These are phyloP conservation scores for Raddia distichophylla DNA, from an alignment of 176 grass and related monocot genomes.

Conservation along the genomic window DNA sequence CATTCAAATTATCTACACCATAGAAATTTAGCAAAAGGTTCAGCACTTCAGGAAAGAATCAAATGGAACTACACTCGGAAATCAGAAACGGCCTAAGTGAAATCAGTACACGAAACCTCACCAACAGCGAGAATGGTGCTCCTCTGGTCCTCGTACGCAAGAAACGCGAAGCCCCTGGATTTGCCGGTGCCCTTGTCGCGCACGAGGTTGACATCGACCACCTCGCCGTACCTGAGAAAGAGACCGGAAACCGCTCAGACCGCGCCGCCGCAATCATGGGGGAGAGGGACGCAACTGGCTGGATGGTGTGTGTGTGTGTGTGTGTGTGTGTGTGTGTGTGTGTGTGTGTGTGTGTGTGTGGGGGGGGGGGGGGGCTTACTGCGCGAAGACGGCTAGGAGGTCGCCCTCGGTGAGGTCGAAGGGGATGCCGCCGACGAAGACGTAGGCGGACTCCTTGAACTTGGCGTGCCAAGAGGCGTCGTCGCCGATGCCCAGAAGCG, in stretches of 20 bases:
- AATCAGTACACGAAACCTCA: conserved; percentile 13
- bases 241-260: conserved; percentile 6
- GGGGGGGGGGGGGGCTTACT: conserved; percentile 35
- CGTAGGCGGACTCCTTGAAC: conserved; percentile 92
- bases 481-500: conserved; percentile 75
- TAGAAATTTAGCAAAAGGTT: neutral
- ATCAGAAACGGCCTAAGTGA: neutral
- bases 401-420: conserved; percentile 95
- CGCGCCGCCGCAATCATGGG: neutral
- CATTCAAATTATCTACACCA: conserved; percentile 81
- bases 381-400: conserved; percentile 79
- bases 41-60: neutral
- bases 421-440: conserved; percentile 88
- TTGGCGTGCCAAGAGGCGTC: conserved; percentile 87
- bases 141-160: conserved; percentile 94
- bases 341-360: too few relatives aligned
- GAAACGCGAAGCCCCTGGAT: conserved; percentile 83
- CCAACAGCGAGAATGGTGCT: conserved; percentile 89
- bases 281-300: neutral
- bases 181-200: conserved; percentile 89
- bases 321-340: too few relatives aligned
- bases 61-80: neutral
- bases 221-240: conserved; percentile 76
- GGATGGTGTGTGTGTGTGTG: too few relatives aligned
- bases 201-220: conserved; percentile 94